Evolutionary conservation across 1,139 yeast species (phyloP).

Genomic region (Yarrowia galli): DNA sequence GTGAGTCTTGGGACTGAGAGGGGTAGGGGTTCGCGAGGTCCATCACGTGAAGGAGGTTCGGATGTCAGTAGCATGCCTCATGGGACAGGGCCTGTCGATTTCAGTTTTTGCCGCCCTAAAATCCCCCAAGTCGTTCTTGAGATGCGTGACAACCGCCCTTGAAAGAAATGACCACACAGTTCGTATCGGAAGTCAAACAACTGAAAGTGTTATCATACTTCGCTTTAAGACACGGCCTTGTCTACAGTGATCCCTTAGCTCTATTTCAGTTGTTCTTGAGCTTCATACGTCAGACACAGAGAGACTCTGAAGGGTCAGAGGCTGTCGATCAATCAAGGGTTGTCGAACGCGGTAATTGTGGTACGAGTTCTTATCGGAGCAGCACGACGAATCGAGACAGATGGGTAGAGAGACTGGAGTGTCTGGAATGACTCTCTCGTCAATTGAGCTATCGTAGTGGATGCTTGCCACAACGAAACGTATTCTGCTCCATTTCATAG

Average conservation of each 20-base stretch:
- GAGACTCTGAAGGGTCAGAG: background rate
- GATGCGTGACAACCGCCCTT: background rate
- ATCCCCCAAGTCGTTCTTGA: background rate
- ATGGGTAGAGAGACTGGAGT: too few species aligned
- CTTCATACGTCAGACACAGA: too few species aligned
- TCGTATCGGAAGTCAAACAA: background rate
- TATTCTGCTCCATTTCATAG: background rate
- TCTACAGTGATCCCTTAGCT: background rate
- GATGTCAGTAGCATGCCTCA: background rate
- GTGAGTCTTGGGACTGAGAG: constrained; percentile 28
- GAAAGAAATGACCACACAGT: background rate
- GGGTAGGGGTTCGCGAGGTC: background rate
- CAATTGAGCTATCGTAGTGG: too few species aligned
- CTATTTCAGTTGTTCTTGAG: background rate
- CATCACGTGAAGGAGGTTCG: background rate
- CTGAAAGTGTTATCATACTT: constrained; percentile 6
- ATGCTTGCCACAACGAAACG: background rate
- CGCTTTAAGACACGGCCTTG: background rate
- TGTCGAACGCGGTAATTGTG: background rate
- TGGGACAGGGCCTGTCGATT: background rate
- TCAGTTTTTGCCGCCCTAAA: background rate
- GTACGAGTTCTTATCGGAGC: too few species aligned
- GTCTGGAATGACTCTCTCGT: too few species aligned
- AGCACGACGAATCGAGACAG: too few species aligned
- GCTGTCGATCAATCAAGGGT: background rate